Evolutionary conservation across 2,329 filamentous ascomycete genomes (phyloP), one percentile per base, ranked within the genome.

Genomic region (Penicillium frequentans): DNA sequence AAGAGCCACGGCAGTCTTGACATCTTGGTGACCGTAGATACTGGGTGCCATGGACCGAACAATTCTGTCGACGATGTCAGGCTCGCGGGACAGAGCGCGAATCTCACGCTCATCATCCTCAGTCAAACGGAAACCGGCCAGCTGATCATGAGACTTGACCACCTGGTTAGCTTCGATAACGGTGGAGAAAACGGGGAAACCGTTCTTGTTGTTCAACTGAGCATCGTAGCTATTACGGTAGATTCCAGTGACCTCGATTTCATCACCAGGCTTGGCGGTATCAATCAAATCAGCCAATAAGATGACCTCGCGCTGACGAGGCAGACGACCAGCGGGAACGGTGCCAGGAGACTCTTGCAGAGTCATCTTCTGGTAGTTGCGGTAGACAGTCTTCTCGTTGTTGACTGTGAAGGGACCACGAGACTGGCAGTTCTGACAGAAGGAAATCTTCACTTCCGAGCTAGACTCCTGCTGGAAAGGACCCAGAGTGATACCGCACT

Each of bases 171-270:
- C 96, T 75, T 99, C 95, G 5, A 99, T 84, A 57, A 99, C 95
- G 0, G 95, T 99, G 5, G 95, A 93, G 75, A 99, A 99, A 35
- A 99, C 95, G 0, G 95, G 95, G 78, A 99, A 98, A 5, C 95
- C 95, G 71, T 98, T 99, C 70, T 95, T 93, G 79, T 97, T 98
- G 79, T 99, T 99, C 54, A 99, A 84, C 67, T 96, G 91, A 3
- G 95, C 93, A 73, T 98, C 93, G 70, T 97, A 99, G 78, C 96
- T 98, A 81, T 99, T 99, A 67, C 92, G 89, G 78, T 99, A 99
- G 66, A 96, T 90, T 62, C 95, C 95, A 8, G 93, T 98, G 10
- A 99, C 88, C 71, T 99, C 95, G 55, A 99, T 93, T 73, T 99
- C 96, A 75, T 99, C 95, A 55, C 95, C 95, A 27, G 95, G 95